A percentile compares a stretch with the other conserved stretches of the same genome.
Evolutionary conservation across 192 early-diverging fungal species (phyloP).

Genomic region (Spizellomyces punctatus): DNA sequence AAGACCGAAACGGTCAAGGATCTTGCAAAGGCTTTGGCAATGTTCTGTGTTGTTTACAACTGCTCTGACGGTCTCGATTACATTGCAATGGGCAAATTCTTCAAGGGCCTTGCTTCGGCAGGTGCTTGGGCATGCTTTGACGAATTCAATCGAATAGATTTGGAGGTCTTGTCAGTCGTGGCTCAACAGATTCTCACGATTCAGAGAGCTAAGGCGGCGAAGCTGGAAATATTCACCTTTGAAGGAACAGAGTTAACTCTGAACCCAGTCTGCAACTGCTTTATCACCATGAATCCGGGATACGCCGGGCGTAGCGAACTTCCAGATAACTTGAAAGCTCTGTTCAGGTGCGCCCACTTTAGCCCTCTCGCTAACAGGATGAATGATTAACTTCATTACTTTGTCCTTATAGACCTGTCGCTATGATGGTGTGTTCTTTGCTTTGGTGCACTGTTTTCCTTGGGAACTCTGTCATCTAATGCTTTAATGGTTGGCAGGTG

Average conservation of each 20-base stretch:
- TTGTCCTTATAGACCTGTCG: slow-evolving; percentile 44
- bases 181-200: slow-evolving; percentile 67
- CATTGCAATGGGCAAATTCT: slow-evolving; percentile 70
- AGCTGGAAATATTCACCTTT: slow-evolving; percentile 56
- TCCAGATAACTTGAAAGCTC: slow-evolving; percentile 66
- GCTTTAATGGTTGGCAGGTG: slow-evolving; percentile 40
- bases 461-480: not conserved
- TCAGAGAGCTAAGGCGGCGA: slow-evolving; percentile 61
- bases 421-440: slow-evolving; percentile 50
- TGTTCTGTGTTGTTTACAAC: slow-evolving; percentile 70
- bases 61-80: slow-evolving; percentile 68
- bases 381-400: not conserved
- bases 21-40: slow-evolving; percentile 65
- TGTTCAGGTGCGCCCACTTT: slow-evolving; percentile 46
- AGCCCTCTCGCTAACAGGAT: not conserved
- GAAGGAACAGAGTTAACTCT: slow-evolving; percentile 61
- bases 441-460: not conserved
- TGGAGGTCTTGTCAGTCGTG: slow-evolving; percentile 65
- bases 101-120: slow-evolving; percentile 62
- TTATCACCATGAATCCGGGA: slow-evolving; percentile 71
- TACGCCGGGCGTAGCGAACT: slow-evolving; percentile 63
- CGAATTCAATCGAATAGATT: slow-evolving; percentile 66
- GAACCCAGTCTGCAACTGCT: slow-evolving; percentile 56
- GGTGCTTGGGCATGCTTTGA: slow-evolving; percentile 70
- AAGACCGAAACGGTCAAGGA: slow-evolving; percentile 66